phyloP scores from a whole-genome alignment of 805 yeast species.

The Metschnikowia cerradonensis region DNA sequence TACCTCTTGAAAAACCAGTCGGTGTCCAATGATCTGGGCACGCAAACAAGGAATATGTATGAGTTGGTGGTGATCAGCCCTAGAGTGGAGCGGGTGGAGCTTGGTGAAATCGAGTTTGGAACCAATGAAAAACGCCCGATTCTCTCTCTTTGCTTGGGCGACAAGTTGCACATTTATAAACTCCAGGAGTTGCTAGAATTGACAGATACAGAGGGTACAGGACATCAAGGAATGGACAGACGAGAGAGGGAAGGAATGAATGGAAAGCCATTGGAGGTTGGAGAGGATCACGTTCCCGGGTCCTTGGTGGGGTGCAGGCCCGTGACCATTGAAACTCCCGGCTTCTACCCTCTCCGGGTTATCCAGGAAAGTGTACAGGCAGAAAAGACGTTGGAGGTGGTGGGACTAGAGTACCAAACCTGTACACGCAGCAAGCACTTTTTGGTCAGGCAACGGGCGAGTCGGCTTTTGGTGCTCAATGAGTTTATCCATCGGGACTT shows the following conservation, averaged over 20 bases:
- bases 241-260: too few species aligned
- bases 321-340: background rate
- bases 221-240: too few species aligned
- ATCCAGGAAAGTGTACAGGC: slow-evolving; percentile 2
- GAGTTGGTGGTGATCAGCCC: slow-evolving; percentile 30
- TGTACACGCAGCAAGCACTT: slow-evolving; percentile 26
- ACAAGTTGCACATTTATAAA: slow-evolving; percentile 27
- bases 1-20: slow-evolving; percentile 33
- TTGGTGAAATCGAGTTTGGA: slow-evolving; percentile 21
- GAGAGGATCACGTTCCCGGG: background rate
- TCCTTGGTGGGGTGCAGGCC: background rate
- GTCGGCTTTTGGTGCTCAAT: slow-evolving; percentile 42
- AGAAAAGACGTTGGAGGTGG: slow-evolving; percentile 29
- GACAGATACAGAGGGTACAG: slow-evolving; percentile 2
- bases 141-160: slow-evolving; percentile 39
- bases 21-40: slow-evolving; percentile 1
- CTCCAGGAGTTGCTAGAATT: slow-evolving; percentile 24
- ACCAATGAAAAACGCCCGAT: slow-evolving; percentile 8
- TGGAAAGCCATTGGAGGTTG: background rate
- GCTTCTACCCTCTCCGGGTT: slow-evolving; percentile 11
- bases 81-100: slow-evolving; percentile 31
- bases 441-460: slow-evolving; percentile 29
- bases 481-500: slow-evolving; percentile 48
- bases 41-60: slow-evolving; percentile 26
- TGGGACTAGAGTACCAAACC: slow-evolving; percentile 39